Evolutionary conservation across 1,284 basidiomycete genomes (phyloP).

Genomic region (Irpex rosettiformis): DNA sequence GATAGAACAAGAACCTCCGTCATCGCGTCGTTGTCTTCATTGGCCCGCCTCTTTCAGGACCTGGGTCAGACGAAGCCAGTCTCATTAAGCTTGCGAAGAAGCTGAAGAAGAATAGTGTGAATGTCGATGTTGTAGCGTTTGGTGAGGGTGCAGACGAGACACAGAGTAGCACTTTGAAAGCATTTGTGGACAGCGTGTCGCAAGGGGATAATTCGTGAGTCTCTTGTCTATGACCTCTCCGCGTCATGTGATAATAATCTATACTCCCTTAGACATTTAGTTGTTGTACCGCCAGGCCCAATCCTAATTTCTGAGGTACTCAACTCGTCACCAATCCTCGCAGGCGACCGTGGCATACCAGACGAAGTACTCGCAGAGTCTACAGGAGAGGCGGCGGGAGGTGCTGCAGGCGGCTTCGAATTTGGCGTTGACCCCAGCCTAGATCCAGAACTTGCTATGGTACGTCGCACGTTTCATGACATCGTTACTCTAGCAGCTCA

Average conservation of each 20-base stretch:
- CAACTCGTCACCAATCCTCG: constrained; percentile 79
- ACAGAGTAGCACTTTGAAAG: constrained; percentile 60
- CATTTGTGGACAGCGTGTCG: constrained; percentile 76
- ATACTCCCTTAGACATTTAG: constrained; percentile 63
- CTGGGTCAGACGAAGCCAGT: constrained; percentile 66
- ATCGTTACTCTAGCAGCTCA: not conserved
- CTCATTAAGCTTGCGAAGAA: constrained; percentile 92
- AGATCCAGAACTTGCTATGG: constrained; percentile 98
- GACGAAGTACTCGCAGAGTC: constrained; percentile 58
- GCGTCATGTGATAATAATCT: not conserved
- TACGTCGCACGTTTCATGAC: constrained; percentile 30
- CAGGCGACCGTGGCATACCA: constrained; percentile 75
- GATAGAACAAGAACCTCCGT: constrained; percentile 97
- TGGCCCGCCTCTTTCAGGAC: constrained; percentile 78
- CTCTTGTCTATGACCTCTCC: not conserved
- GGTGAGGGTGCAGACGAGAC: constrained; percentile 70
- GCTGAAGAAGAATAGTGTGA: constrained; percentile 99
- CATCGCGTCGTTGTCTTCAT: constrained; percentile 95
- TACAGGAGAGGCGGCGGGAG: constrained; percentile 43
- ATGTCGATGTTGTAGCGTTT: constrained; percentile 88
- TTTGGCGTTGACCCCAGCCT: constrained; percentile 93
- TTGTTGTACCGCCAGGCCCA: constrained; percentile 76
- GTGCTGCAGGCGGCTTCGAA: constrained; percentile 64
- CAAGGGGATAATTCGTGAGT: constrained; percentile 81
- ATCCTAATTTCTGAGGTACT: constrained; percentile 84